Conservation (phyloP, 768 basidiomycete species). For the Tylopilus intermedius region DNA sequence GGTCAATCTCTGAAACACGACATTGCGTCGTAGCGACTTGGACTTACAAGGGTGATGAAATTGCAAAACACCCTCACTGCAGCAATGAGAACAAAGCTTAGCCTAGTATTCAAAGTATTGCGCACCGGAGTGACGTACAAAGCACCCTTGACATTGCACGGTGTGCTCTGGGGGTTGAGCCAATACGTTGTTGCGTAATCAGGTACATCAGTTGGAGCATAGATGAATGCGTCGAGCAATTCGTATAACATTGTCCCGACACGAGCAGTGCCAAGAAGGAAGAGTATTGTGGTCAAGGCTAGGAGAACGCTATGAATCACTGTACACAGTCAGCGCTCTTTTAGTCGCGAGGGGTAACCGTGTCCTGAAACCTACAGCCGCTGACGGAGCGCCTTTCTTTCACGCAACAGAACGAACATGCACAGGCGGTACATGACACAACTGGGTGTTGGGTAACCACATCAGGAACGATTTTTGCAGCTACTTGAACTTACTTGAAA, state of each 20-base stretch:
- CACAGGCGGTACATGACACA: no score
- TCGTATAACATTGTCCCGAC: not conserved
- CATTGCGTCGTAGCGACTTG: no score
- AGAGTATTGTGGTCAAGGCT: not conserved
- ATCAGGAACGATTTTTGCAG: no score
- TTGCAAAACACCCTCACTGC: not conserved
- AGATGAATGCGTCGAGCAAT: constrained; percentile 4
- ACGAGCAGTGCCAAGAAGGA: not conserved
- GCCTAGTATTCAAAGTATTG: no score
- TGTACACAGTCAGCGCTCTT: no score
- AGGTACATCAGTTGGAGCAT: not conserved
- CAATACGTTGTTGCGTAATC: constrained; percentile 2
- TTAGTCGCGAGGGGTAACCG: no score
- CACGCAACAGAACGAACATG: no score
- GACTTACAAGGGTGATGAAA: not conserved
- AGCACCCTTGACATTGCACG: not conserved
- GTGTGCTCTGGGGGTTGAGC: not conserved
- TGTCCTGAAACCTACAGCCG: not conserved
- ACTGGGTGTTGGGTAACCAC: no score
- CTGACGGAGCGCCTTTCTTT: no score
- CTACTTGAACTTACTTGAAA: no score
- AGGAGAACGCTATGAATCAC: not conserved
- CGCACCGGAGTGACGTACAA: not conserved
- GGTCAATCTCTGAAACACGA: not conserved
- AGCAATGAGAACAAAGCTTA: no score